Base-by-base conservation (phyloP, 1,284 basidiomycete genomes). In the Dichomitus squalens region DNA sequence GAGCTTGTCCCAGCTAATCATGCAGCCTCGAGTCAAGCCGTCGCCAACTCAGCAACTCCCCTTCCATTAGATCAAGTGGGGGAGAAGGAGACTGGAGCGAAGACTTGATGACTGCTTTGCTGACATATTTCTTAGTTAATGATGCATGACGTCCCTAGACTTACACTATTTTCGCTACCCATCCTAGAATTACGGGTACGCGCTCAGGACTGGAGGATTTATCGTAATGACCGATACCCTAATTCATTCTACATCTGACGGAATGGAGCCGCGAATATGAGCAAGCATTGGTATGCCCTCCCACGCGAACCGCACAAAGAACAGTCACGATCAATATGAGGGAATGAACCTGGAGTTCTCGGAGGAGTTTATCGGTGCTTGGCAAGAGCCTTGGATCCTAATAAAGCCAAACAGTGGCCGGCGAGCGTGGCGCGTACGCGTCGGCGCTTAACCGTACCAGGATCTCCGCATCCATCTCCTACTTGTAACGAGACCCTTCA, bases 1-100 rank as follows among this genome's bases (percentile, higher is more conserved):
- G 59, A 60, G 23, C 43, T 60, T 12, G 49, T 59, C 7, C 49
- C 41, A 18, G 14, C 23, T 12, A 57, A 52, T 20, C 44, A 47
- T 21, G 7, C 4, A n/a, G 44, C 29, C 16, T 8, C 29, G 18
- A 47, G n/a, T 3, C 29, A 33, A 47, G 27, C 44, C 8, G 29
- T 7, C 29, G 11, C 29, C 3, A 8, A 21, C 11, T 7, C 31
- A 14, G 29, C 41, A 16, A n/a, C 29, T 47, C 27, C 29, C 18
- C 27, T 8, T 14, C n/a, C 12, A 20, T 12, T 12, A 2, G 41
- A 43, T 31, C 12, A 27, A 7, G 8, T 18, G 31, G 20, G 7
- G 20, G 29, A 47, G 18, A 31, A 47, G 21, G 41, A 27, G 29
- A 47, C 11, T 6, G 7, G 8, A 14, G n/a, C 31, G 16, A 31